Base-by-base conservation (phyloP, 1,284 basidiomycete species). In the Sanguinoderma infundibulare region DNA sequence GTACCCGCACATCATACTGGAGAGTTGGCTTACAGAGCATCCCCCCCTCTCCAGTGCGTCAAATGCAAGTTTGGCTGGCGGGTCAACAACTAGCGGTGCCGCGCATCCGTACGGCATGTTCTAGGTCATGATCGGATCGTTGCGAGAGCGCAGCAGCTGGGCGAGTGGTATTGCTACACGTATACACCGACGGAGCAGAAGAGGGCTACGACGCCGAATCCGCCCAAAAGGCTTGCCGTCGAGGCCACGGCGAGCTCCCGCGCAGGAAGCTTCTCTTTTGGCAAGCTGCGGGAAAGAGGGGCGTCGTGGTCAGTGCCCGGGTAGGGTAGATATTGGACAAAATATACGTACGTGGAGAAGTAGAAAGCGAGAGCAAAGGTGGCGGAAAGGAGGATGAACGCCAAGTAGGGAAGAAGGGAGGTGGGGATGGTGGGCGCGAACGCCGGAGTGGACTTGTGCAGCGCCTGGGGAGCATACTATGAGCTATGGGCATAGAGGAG, bases 111-210 rank as follows among this genome's bases (percentile, higher is more conserved):
- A 20, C 38, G 44, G 58, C 53, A 54, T 42, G 49, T 51, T 28
- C 57, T 32, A 50, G 15, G 14, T 57, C 35, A 3, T 44, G 40
- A 39, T 34, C 28, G n/a, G 40, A n/a, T 20, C 28, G 14, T 30
- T n/a, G 36, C 32, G 36, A 35, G 36, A n/a, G 47, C 39, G 61
- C 52, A 60, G 46, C 28, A 49, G 44, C 44, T n/a, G 24, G 49
- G 35, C 49, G 55, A 47, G 40, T 63, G 47, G 42, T 61, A 59
- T 56, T 59, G 53, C 75, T 87, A 96, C 70, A 95, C 88, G 79
- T 95, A 90, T 62, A 96, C 94, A 58, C 94, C 94, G 59, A 84
- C 89, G 38, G 86, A 87, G 79, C 92, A 94, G 77, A 95, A 96
- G 60, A 96, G 83, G 46, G 93, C 90, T 51, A 96, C 92, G 64